These are phyloP conservation scores for Phytophthora lateralis DNA, from an alignment of 352 stramenopile genomes.

Conservation along the genomic window DNA sequence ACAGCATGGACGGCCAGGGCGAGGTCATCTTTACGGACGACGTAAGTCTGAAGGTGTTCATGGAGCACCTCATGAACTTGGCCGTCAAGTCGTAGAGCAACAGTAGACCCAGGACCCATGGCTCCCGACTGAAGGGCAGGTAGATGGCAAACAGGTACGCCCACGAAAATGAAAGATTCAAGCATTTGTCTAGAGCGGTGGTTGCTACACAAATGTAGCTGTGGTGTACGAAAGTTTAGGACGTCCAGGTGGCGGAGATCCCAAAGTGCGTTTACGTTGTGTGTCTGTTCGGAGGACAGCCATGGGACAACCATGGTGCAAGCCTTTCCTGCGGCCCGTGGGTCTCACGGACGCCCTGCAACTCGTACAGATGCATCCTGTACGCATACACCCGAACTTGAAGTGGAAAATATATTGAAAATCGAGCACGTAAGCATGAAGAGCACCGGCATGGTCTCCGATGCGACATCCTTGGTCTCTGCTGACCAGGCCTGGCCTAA, in stretches of 20 bases:
- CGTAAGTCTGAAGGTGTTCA: conserved; percentile 99
- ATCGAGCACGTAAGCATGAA: conserved; percentile 39
- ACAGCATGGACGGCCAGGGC: conserved; percentile 93
- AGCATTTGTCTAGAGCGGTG: conserved; percentile 1
- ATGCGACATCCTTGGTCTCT: conserved; percentile 26
- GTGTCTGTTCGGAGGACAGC: no score
- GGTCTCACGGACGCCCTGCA: no score
- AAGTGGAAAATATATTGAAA: conserved; percentile 49
- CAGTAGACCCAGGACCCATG: conserved; percentile 1
- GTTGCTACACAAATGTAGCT: no score
- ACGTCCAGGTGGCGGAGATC: no score
- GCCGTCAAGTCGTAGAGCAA: conserved; percentile 80
- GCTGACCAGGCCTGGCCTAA: conserved; percentile 21
- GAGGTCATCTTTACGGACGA: conserved; percentile 99
- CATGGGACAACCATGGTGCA: no score
- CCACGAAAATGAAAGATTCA: conserved; percentile 30
- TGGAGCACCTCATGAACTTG: conserved; percentile 98
- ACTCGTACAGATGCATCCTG: no score
- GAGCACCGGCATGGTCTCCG: conserved; percentile 7
- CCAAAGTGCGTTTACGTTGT: no score
- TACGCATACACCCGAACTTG: conserved; percentile 14
- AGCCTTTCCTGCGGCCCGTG: no score
- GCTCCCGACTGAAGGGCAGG: conserved; percentile 18
- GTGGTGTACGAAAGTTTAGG: no score
- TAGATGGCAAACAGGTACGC: conserved; percentile 19